Evolutionary conservation across 495 filamentous ascomycete species (phyloP).

Genomic region (Neurospora sp.): DNA sequence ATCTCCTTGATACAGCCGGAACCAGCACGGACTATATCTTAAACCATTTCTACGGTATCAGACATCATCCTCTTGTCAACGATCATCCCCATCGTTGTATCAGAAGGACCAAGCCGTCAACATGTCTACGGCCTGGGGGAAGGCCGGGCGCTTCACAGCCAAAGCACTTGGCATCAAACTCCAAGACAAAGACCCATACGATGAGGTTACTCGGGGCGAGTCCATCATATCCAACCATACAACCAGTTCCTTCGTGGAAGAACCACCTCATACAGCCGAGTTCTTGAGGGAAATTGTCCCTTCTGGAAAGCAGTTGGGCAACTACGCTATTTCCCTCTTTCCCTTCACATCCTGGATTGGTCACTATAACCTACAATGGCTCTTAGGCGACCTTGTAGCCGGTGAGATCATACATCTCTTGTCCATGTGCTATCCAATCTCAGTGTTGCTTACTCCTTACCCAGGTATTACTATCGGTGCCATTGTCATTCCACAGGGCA

Average conservation of each 20-base stretch:
- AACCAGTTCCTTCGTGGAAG: slow-evolving; percentile 73
- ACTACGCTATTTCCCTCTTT: slow-evolving; percentile 64
- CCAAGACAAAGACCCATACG: slow-evolving; percentile 47
- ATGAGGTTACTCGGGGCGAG: slow-evolving; percentile 58
- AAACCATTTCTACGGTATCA: not conserved
- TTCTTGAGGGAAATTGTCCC: slow-evolving; percentile 60
- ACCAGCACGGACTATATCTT: not conserved
- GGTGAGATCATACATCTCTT: slow-evolving; percentile 41
- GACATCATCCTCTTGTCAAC: not conserved
- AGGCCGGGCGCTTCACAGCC: slow-evolving; percentile 63
- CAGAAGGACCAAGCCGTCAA: not conserved
- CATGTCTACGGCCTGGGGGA: slow-evolving; percentile 13
- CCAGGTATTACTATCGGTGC: slow-evolving; percentile 86
- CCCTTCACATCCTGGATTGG: slow-evolving; percentile 83
- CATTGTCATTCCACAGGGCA: slow-evolving; percentile 92
- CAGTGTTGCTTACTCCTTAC: slow-evolving; percentile 8
- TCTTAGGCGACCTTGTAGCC: slow-evolving; percentile 79
- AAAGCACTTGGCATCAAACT: slow-evolving; percentile 81
- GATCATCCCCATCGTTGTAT: not conserved
- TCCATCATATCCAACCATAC: slow-evolving; percentile 69
- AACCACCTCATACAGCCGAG: slow-evolving; percentile 64
- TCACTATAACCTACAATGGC: slow-evolving; percentile 83
- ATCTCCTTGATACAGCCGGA: not conserved
- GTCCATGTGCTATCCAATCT: not conserved
- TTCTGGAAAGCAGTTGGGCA: slow-evolving; percentile 35